Conservation (phyloP, 2,329 filamentous ascomycete species). For the Exutisphaerella laricina region DNA sequence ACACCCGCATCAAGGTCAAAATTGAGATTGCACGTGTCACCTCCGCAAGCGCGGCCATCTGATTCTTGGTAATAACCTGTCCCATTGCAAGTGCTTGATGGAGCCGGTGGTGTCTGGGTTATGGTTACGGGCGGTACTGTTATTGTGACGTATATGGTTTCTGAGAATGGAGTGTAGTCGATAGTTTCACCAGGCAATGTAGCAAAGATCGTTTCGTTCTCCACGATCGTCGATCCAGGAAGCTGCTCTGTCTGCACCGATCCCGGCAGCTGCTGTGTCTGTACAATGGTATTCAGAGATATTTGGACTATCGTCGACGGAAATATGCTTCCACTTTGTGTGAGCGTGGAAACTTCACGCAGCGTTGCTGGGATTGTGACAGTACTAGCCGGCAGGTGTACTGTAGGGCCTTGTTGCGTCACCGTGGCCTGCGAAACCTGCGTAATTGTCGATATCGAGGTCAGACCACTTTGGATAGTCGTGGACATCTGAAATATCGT, state of each 20-base stretch:
- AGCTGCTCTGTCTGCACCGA: not conserved
- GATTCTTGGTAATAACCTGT: constrained; percentile 2
- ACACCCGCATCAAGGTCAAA: constrained; percentile 18
- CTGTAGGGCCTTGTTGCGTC: not conserved
- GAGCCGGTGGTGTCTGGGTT: not conserved
- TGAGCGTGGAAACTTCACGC: too few relatives aligned
- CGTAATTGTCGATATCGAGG: not conserved
- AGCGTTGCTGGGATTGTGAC: too few relatives aligned
- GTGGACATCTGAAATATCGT: too few relatives aligned
- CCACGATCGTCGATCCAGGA: not conserved
- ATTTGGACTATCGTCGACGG: too few relatives aligned
- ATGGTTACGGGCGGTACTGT: constrained; percentile 3
- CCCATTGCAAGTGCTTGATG: constrained; percentile 6
- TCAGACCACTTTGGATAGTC: too few relatives aligned
- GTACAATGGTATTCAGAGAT: too few relatives aligned
- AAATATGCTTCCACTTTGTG: too few relatives aligned
- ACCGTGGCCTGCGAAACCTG: not conserved
- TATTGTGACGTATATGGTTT: not conserved
- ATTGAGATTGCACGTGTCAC: constrained; percentile 16
- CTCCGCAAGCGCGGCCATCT: constrained; percentile 11
- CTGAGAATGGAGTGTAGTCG: not conserved
- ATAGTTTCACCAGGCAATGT: constrained; percentile 2
- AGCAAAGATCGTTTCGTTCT: not conserved
- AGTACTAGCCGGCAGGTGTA: not conserved
- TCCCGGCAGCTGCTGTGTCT: not conserved